Conservation (phyloP, 176 grass and related monocot species). For the Eremochloa ophiuroides region DNA sequence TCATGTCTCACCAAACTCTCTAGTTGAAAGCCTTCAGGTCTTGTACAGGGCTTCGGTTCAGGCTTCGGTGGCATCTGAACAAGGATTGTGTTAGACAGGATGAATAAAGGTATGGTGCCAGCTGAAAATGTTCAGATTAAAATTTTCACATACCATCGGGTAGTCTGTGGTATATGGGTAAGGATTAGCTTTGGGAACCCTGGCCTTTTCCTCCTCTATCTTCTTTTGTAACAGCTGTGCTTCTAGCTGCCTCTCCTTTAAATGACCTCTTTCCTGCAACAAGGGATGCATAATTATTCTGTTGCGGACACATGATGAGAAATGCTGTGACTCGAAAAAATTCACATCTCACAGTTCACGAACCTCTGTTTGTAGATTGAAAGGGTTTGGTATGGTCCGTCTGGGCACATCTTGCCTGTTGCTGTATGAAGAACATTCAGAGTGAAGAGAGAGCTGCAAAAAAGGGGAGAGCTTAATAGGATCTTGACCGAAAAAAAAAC, state of each 20-base stretch:
- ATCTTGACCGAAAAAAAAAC: not conserved
- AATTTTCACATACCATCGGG: conserved; percentile 58
- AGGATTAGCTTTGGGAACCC: conserved; percentile 74
- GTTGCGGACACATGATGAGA: not conserved
- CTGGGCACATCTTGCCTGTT: conserved; percentile 51
- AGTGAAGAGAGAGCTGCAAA: conserved; percentile 83
- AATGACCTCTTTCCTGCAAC: conserved; percentile 78
- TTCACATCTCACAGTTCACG: conserved; percentile 15
- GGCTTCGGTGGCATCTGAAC: conserved; percentile 80
- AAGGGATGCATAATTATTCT: conserved; percentile 1
- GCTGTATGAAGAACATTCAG: conserved; percentile 55
- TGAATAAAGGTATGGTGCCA: not conserved
- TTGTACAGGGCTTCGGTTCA: conserved; percentile 84
- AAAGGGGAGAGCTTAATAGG: not conserved
- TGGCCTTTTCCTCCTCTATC: conserved; percentile 70
- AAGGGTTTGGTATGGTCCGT: conserved; percentile 73
- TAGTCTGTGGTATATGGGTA: conserved; percentile 96
- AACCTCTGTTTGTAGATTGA: conserved; percentile 88
- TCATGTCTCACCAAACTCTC: conserved; percentile 88
- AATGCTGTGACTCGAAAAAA: conserved; percentile 1
- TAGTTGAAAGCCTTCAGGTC: conserved; percentile 76
- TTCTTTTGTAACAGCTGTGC: conserved; percentile 62
- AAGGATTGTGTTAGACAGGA: conserved; percentile 13
- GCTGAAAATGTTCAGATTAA: not conserved
- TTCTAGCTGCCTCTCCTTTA: conserved; percentile 64